These are phyloP conservation scores for Puccinia horiana DNA, from an alignment of 1,284 basidiomycete species.

Conservation along the genomic window DNA sequence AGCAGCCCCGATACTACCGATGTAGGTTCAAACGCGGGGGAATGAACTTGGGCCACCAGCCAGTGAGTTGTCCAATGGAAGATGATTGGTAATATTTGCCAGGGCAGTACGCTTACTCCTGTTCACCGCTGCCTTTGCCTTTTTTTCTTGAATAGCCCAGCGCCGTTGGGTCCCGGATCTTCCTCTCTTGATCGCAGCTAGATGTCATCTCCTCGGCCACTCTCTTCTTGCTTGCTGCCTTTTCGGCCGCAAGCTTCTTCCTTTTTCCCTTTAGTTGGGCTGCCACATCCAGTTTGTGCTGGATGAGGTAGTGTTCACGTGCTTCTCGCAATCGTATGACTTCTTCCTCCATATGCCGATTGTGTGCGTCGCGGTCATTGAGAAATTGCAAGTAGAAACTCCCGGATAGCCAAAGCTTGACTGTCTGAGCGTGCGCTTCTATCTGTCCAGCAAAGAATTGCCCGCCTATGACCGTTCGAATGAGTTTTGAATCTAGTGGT, in stretches of 20 bases:
- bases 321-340: neutral
- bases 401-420: neutral
- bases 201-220: neutral
- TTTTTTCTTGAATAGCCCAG: neutral
- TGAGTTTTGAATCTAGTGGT: neutral
- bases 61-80: neutral
- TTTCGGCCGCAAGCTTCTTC: neutral
- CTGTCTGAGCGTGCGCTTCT: neutral
- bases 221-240: neutral
- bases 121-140: neutral
- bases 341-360: neutral
- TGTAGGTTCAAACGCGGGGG: neutral
- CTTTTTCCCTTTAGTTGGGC: neutral
- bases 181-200: neutral
- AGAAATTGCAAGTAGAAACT: neutral
- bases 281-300: neutral
- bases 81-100: neutral
- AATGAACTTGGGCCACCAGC: neutral
- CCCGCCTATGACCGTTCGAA: neutral
- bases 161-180: neutral
- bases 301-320: neutral
- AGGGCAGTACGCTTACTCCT: neutral
- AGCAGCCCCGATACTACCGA: neutral
- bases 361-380: neutral
- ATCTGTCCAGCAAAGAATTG: neutral